A percentile compares a stretch with the other conserved stretches of the same genome.
Conservation (phyloP, 805 yeast species). For the Isabelozyma pseudorhagii region DNA sequence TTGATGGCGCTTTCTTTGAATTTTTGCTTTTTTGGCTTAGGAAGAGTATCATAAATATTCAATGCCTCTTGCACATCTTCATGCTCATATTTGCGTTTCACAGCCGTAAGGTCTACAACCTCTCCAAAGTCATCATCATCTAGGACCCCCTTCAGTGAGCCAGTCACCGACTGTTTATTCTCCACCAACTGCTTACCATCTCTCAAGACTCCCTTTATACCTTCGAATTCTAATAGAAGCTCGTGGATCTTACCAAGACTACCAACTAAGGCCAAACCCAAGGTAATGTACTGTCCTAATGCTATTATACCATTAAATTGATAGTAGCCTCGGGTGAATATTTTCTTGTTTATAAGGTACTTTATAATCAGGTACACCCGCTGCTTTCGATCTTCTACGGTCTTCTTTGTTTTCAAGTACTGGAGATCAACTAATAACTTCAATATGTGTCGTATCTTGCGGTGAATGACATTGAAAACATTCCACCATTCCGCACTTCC, state of each 20-base stretch:
- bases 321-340: slow-evolving; percentile 49
- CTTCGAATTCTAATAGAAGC: slow-evolving; percentile 15
- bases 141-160: neutral
- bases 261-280: slow-evolving; percentile 71
- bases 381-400: slow-evolving; percentile 8
- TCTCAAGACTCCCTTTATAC: slow-evolving; percentile 3
- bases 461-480: slow-evolving; percentile 58
- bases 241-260: slow-evolving; percentile 43
- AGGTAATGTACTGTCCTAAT: slow-evolving; percentile 68
- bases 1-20: neutral
- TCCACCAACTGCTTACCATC: neutral
- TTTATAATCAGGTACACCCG: slow-evolving; percentile 11
- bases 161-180: neutral
- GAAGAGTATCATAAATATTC: neutral
- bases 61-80: neutral
- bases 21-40: neutral
- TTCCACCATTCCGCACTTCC: slow-evolving; percentile 75
- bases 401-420: slow-evolving; percentile 3
- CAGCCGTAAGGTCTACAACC: slow-evolving; percentile 26
- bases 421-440: slow-evolving; percentile 11
- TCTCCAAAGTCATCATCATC: slow-evolving; percentile 20
- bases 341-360: slow-evolving; percentile 30
- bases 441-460: slow-evolving; percentile 46
- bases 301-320: slow-evolving; percentile 66
- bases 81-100: neutral